phyloP scores from a whole-genome alignment of 495 filamentous ascomycete species.

The Bathelium albidoporum region DNA sequence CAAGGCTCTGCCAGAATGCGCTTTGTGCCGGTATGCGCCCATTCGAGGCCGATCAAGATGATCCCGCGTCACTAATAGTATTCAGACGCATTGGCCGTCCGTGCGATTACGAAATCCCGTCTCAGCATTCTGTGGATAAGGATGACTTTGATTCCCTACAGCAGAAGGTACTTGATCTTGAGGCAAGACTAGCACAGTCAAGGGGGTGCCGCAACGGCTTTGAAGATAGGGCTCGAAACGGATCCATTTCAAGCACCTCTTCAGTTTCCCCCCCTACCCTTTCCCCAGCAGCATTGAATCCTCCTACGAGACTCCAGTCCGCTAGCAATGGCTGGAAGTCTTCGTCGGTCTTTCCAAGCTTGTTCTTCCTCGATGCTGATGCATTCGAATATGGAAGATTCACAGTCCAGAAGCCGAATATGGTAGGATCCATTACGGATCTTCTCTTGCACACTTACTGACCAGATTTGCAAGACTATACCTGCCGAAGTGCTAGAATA shows the following conservation, averaged over 20 bases:
- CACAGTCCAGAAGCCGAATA: conserved; percentile 13
- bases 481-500: conserved; percentile 8
- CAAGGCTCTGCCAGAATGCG: conserved; percentile 37
- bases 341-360: conserved; percentile 11
- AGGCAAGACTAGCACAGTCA: conserved; percentile 18
- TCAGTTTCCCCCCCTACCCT: background rate
- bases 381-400: conserved; percentile 18
- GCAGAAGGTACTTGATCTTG: conserved; percentile 32
- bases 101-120: conserved; percentile 35
- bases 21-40: background rate
- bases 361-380: conserved; percentile 23
- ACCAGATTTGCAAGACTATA: background rate
- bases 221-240: background rate
- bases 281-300: background rate
- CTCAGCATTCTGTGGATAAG: conserved; percentile 23
- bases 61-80: background rate
- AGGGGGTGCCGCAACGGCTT: conserved; percentile 18
- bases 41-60: background rate
- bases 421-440: background rate
- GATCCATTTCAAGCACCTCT: conserved; percentile 1
- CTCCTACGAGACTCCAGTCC: background rate
- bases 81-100: conserved; percentile 27
- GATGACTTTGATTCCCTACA: conserved; percentile 34
- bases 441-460: background rate
- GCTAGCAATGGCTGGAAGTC: background rate